Conservation (phyloP, 345 rosid genomes). For the Brassica incana region DNA sequence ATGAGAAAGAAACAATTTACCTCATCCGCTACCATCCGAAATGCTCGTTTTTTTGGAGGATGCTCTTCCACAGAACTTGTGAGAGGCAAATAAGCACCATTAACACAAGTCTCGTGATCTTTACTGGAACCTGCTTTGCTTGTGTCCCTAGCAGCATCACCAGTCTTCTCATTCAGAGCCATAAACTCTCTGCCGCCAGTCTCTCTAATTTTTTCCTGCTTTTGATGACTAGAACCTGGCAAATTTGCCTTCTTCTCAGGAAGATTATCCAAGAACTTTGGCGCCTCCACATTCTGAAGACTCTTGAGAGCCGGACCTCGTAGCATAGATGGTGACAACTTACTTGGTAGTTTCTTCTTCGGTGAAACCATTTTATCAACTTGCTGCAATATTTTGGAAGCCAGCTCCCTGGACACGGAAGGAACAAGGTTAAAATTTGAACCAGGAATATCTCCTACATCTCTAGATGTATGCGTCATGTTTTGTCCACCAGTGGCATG, state of each 20-base stretch:
- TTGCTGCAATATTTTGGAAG: conserved; percentile 76
- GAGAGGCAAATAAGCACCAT: conserved; percentile 38
- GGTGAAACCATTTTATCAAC: conserved; percentile 61
- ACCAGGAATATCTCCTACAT: conserved; percentile 41
- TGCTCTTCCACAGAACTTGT: conserved; percentile 36
- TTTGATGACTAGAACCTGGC: conserved; percentile 40
- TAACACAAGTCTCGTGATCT: conserved; percentile 36
- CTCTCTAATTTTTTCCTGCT: conserved; percentile 44
- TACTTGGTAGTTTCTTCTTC: conserved; percentile 69
- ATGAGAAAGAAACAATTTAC: conserved; percentile 36
- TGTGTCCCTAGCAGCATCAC: conserved; percentile 39
- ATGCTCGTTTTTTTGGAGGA: conserved; percentile 49
- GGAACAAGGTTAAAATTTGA: conserved; percentile 56
- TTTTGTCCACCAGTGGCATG: conserved; percentile 39
- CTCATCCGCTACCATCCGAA: conserved; percentile 88
- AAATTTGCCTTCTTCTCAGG: conserved; percentile 42
- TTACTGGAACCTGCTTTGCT: conserved; percentile 30
- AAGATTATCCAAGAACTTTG: conserved; percentile 48
- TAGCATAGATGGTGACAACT: conserved; percentile 75
- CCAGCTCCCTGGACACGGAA: conserved; percentile 74
- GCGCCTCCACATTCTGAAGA: conserved; percentile 61
- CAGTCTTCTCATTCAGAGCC: conserved; percentile 35
- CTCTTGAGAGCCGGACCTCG: conserved; percentile 78
- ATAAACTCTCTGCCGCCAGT: conserved; percentile 43
- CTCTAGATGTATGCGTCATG: conserved; percentile 37